These are phyloP conservation scores for Sporothrix humicola DNA, from an alignment of 2,329 filamentous ascomycete genomes.

Conservation along the genomic window DNA sequence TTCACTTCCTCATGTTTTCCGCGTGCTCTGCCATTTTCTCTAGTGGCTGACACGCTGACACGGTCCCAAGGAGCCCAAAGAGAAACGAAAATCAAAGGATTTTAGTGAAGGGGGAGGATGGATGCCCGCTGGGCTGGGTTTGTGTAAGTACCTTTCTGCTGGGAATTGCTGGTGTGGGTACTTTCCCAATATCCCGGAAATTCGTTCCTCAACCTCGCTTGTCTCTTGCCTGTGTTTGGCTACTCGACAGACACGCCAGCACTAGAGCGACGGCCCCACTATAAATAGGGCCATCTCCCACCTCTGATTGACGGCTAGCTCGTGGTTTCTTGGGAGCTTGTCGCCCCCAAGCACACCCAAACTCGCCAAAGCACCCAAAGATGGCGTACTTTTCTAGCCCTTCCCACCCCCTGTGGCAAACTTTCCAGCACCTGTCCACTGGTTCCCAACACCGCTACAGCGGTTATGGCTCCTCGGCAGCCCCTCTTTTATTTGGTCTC, in stretches of 20 bases:
- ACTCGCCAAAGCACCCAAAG: neutral
- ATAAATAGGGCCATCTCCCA: neutral
- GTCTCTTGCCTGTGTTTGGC: neutral
- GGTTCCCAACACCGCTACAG: conserved; percentile 19
- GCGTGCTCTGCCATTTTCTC: neutral
- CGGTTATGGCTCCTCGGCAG: neutral
- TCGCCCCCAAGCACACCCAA: neutral
- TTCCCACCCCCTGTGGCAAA: neutral
- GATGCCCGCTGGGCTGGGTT: neutral
- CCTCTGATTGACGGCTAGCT: conserved; percentile 10
- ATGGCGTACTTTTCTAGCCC: neutral
- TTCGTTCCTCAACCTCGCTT: neutral
- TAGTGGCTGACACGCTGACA: neutral
- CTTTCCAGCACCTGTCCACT: neutral
- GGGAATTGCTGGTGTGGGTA: neutral
- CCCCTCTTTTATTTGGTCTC: neutral
- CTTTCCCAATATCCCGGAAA: conserved; percentile 6
- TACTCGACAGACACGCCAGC: neutral
- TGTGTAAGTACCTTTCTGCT: conserved; percentile 9
- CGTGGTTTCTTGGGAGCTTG: neutral
- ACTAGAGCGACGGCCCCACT: conserved; percentile 16
- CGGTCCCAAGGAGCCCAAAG: neutral
- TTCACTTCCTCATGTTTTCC: neutral
- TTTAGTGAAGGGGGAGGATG: neutral
- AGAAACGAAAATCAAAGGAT: conserved; percentile 2